Conservation (phyloP, 202 grass and related monocot species). For the Cymbopogon flexuosus region DNA sequence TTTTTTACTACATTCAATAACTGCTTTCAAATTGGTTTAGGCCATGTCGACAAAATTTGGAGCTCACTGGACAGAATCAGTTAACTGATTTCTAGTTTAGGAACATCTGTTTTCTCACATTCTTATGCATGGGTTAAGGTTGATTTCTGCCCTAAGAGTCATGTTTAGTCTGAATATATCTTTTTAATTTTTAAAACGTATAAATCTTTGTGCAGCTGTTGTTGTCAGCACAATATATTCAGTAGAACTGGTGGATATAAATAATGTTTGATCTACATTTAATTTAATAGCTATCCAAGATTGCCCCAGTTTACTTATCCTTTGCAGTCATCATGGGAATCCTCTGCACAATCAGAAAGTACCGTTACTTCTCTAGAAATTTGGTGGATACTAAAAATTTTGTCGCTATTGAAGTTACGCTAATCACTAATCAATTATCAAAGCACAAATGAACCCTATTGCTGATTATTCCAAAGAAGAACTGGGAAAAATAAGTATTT, state of each 20-base stretch:
- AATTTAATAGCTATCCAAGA: neutral
- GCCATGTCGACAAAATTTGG: neutral
- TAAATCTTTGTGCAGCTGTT: conserved; percentile 3
- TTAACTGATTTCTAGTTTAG: neutral
- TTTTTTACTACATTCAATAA: neutral
- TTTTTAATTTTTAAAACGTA: neutral
- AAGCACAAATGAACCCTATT: neutral
- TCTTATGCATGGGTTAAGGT: neutral
- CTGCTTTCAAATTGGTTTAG: neutral
- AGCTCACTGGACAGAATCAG: neutral
- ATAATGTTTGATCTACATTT: neutral
- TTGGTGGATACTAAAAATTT: neutral
- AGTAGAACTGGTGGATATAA: neutral
- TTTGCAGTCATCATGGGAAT: neutral
- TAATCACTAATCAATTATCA: conserved; percentile 8
- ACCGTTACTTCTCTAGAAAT: neutral
- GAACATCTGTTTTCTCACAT: neutral
- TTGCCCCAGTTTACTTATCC: neutral
- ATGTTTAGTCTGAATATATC: conserved; percentile 1
- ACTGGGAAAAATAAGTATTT: neutral
- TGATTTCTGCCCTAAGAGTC: neutral
- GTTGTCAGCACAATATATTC: neutral
- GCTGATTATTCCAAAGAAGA: conserved; percentile 5
- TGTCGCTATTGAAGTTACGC: neutral
- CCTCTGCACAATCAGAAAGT: neutral